phyloP scores from a whole-genome alignment of 305 asterid species.

The Fraxinus paxiana region DNA sequence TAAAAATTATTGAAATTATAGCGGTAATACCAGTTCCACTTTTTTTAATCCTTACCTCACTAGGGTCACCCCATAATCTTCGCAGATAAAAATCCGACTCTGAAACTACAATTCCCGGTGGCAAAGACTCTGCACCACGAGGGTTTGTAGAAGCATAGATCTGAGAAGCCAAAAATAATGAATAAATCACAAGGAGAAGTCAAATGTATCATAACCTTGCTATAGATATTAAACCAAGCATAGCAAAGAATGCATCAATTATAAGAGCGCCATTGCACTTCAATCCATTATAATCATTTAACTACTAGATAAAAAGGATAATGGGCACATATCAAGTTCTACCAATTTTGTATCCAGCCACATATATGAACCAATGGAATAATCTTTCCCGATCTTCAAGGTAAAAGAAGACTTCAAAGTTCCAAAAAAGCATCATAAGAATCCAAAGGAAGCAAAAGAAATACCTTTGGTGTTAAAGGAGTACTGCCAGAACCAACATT shows the following conservation, averaged over 20 bases:
- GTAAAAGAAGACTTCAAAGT: not conserved
- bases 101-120: slow-evolving; percentile 85
- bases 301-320: slow-evolving; percentile 11
- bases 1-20: not conserved
- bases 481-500: slow-evolving; percentile 72
- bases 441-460: slow-evolving; percentile 22
- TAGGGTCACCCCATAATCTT: slow-evolving; percentile 89
- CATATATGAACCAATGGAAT: slow-evolving; percentile 1
- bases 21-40: slow-evolving; percentile 10
- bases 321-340: not conserved
- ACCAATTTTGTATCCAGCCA: not conserved
- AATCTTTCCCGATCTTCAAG: slow-evolving; percentile 1
- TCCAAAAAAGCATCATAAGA: slow-evolving; percentile 17
- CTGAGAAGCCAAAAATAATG: slow-evolving; percentile 33
- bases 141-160: slow-evolving; percentile 75
- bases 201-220: slow-evolving; percentile 3
- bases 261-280: not conserved
- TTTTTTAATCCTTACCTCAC: slow-evolving; percentile 49
- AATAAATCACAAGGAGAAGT: not conserved
- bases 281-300: slow-evolving; percentile 11
- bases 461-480: slow-evolving; percentile 67
- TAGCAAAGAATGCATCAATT: slow-evolving; percentile 1
- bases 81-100: slow-evolving; percentile 72
- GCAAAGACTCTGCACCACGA: slow-evolving; percentile 79
- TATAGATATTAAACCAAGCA: slow-evolving; percentile 13